These are phyloP conservation scores for Atalantia buxifolia DNA, from an alignment of 345 rosid genomes.

Conservation along the genomic window DNA sequence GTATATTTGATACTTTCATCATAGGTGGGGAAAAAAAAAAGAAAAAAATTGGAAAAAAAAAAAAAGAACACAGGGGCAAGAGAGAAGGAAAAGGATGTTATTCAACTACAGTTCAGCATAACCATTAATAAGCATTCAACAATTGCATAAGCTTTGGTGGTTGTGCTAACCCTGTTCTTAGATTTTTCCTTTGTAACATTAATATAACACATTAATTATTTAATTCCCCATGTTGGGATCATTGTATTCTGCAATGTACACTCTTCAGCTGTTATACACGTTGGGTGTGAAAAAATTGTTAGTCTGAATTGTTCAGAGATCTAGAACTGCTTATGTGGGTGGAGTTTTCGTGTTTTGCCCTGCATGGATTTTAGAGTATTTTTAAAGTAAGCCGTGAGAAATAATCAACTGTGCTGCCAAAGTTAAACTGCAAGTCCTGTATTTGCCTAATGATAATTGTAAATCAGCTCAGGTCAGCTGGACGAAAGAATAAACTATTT, in stretches of 20 bases:
- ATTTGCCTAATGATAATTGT: too few relatives aligned
- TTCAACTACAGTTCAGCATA: neutral
- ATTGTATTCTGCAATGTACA: neutral
- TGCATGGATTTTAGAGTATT: too few relatives aligned
- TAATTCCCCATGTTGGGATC: constrained; percentile 1
- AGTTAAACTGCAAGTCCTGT: too few relatives aligned
- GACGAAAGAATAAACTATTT: too few relatives aligned
- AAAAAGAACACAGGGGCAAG: neutral
- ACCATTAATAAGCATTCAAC: neutral
- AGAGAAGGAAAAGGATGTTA: neutral
- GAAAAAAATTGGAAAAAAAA: neutral
- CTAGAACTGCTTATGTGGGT: neutral
- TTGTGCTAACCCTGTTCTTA: neutral
- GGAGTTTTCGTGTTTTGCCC: too few relatives aligned
- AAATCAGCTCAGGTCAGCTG: too few relatives aligned
- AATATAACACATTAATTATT: neutral
- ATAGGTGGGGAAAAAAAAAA: neutral
- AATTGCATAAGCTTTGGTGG: too few relatives aligned
- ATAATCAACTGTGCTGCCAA: too few relatives aligned
- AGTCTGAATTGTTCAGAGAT: neutral
- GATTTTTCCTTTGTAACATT: neutral
- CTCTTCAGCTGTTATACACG: neutral
- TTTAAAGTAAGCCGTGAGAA: too few relatives aligned
- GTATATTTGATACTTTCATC: constrained; percentile 9
- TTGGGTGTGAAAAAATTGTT: neutral